phyloP scores from a whole-genome alignment of 2,329 filamentous ascomycete species.

The Ophiocordyceps camponoti-leonardi region DNA sequence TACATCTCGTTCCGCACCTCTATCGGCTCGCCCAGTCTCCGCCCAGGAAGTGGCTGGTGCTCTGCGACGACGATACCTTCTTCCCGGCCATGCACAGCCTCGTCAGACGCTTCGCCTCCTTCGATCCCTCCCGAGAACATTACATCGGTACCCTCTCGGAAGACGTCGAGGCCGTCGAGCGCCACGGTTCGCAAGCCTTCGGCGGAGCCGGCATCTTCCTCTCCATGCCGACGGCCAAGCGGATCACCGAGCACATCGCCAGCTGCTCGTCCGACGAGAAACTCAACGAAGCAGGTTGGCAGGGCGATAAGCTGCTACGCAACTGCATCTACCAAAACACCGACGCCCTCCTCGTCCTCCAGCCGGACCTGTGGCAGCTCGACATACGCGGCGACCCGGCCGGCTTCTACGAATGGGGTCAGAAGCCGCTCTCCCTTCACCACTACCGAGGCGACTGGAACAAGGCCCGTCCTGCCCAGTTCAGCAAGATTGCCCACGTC shows the following conservation, averaged over 20 bases:
- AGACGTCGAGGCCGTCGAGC: slow-evolving; percentile 40
- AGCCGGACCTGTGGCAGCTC: slow-evolving; percentile 42
- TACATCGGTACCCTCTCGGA: slow-evolving; percentile 47
- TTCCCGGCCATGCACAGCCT: slow-evolving; percentile 41
- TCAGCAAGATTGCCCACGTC: slow-evolving; percentile 38
- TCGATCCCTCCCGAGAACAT: slow-evolving; percentile 32
- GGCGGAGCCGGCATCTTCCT: slow-evolving; percentile 47
- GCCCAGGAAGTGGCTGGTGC: slow-evolving; percentile 39
- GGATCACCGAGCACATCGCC: slow-evolving; percentile 24
- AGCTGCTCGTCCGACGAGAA: slow-evolving; percentile 30
- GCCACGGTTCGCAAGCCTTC: slow-evolving; percentile 45
- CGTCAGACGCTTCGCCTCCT: slow-evolving; percentile 29
- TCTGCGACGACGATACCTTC: slow-evolving; percentile 49
- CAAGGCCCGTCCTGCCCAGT: slow-evolving; percentile 32
- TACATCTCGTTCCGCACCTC: slow-evolving; percentile 34
- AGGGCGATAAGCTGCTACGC: slow-evolving; percentile 43
- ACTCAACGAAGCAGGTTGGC: slow-evolving; percentile 37
- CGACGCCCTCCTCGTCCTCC: slow-evolving; percentile 34
- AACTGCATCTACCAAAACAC: slow-evolving; percentile 49
- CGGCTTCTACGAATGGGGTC: slow-evolving; percentile 46
- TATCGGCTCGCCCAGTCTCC: slow-evolving; percentile 31
- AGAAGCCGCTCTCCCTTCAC: slow-evolving; percentile 42
- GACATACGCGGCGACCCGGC: slow-evolving; percentile 43
- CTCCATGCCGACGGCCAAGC: slow-evolving; percentile 29
- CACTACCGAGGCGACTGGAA: slow-evolving; percentile 44